Base-by-base conservation (phyloP, 345 rosid genomes). In the Punica granatum region DNA sequence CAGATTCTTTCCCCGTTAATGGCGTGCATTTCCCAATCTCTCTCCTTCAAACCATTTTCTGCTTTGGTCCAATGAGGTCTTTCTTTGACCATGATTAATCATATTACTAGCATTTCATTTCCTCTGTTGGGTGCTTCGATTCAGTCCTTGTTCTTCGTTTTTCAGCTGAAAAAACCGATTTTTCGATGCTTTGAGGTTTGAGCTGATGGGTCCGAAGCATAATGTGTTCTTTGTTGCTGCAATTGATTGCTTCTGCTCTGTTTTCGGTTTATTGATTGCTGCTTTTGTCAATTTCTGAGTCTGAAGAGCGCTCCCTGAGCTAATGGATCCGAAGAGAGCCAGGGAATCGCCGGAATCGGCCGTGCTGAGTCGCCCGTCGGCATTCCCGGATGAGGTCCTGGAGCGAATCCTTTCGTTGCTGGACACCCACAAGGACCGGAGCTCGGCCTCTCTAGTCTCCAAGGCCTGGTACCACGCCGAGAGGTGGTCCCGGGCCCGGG, bases 391-490 rank as follows among this genome's bases (percentile, higher is more conserved):
- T 72, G 87, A 87, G 77, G 89, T 80, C 7, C 79, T 88, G 32
- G 93, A 88, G 71, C 77, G 83, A 23, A 85, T 88, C 32, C 75
- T 88, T 16, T 62, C 79, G 6, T 67, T 83, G 4, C 51, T 88
- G 68, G 72, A 64, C 19, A 74, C 87, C 8, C 77, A 62, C 72
- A 77, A 80, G 34, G 90, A 88, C 78, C 81, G 93, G 64, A 85
- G 87, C 81, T 74, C 84, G 2, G 88, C 70, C 3, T 88, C 93
- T 13, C 64, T 83, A 19, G 93, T 88, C 19, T 83, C 88, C 75
- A 85, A 76, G 64, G 79, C 79, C 46, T 88, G 93, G 93, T 88
- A 82, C 76, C 18, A 73, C 80, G 84, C 88, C 6, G 93, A 88
- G 66, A 69, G 86, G 36, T 84, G 87, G 90, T 81, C 88, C 6